phyloP scores from a whole-genome alignment of 768 basidiomycete genomes.

The Leccinum boreale region DNA sequence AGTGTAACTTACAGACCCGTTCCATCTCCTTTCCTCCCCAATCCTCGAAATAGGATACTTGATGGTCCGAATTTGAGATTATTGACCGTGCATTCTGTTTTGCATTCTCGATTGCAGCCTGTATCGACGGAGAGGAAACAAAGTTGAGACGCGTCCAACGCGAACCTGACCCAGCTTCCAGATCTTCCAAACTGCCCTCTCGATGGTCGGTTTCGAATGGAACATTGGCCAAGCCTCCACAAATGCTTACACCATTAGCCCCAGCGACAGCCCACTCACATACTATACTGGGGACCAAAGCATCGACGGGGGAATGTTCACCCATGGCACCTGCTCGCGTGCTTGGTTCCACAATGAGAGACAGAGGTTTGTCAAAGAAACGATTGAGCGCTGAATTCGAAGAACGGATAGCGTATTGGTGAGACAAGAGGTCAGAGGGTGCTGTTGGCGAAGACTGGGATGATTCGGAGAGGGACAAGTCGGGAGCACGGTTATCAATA shows the following conservation, averaged over 20 bases:
- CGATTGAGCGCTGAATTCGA: constrained; percentile 70
- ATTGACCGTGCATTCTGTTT: constrained; percentile 52
- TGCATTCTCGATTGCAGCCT: constrained; percentile 56
- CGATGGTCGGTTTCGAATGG: constrained; percentile 10
- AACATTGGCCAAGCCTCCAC: constrained; percentile 54
- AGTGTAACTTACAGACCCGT: constrained; percentile 49
- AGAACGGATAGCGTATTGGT: constrained; percentile 70
- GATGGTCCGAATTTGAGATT: constrained; percentile 78
- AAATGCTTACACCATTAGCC: constrained; percentile 10
- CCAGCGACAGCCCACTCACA: constrained; percentile 71
- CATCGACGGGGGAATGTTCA: constrained; percentile 90
- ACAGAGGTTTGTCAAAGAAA: constrained; percentile 88
- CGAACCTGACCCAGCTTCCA: constrained; percentile 16
- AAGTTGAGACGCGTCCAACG: constrained; percentile 70
- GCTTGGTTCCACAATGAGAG: constrained; percentile 80
- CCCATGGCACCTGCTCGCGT: constrained; percentile 84
- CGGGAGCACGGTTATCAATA: constrained; percentile 19
- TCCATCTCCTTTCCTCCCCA: constrained; percentile 91
- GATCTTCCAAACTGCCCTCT: constrained; percentile 1
- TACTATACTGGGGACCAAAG: constrained; percentile 83
- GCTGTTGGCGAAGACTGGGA: constrained; percentile 6
- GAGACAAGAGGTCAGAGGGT: constrained; percentile 52
- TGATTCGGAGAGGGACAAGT: constrained; percentile 2
- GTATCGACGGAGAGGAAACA: constrained; percentile 60
- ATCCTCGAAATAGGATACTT: constrained; percentile 75